A percentile compares a stretch with the other conserved stretches of the same genome.
Evolutionary conservation across 78 protist species (phyloP).

Genomic region (Dictyostelium discoideum): dicty_2.7 NC_007088.5:689501-690000

Average conservation of each 20-base stretch:
- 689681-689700: constrained; percentile 4
- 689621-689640: constrained; percentile 50
- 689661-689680: constrained; percentile 41
- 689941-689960: not conserved
- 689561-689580: not conserved
- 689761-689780: not conserved
- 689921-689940: not conserved
- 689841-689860: not conserved
- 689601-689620: constrained; percentile 20
- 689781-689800: not conserved
- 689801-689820: not conserved
- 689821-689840: not conserved
- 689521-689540: constrained; percentile 51
- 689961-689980: not conserved
- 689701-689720: not conserved
- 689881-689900: not conserved
- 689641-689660: not conserved
- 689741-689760: not conserved
- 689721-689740: not conserved
- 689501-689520: constrained; percentile 41
- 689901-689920: not conserved
- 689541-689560: not conserved
- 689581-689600: not conserved
- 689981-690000: not conserved
- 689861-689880: not conserved